Conservation (phyloP, 306 rosid species). For the Acacia crassicarpa region DNA sequence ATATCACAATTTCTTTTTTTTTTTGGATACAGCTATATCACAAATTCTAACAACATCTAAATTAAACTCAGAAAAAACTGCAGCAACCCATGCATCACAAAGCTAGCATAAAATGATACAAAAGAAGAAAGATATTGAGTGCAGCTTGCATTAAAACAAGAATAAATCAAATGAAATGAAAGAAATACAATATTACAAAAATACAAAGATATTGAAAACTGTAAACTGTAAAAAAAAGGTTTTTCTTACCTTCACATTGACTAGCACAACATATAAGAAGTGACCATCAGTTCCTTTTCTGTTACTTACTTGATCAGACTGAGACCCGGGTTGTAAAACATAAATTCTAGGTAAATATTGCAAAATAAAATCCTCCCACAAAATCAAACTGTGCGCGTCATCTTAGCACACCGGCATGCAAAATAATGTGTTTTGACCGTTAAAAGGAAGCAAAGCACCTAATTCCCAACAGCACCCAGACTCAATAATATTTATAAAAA, state of each 20-base stretch:
- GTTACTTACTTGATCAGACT: neutral
- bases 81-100: too few relatives aligned
- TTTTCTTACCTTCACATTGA: neutral
- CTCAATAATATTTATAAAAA: neutral
- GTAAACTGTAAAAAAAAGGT: neutral
- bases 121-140: too few relatives aligned
- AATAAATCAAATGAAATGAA: too few relatives aligned
- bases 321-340: neutral
- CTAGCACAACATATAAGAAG: neutral
- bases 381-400: neutral
- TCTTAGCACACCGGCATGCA: neutral
- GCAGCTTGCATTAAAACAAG: too few relatives aligned
- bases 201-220: too few relatives aligned
- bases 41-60: too few relatives aligned
- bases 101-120: too few relatives aligned
- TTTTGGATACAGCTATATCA: too few relatives aligned
- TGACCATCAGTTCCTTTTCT: conserved; percentile 4
- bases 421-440: neutral
- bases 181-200: too few relatives aligned
- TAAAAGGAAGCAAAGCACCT: too few relatives aligned
- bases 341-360: neutral
- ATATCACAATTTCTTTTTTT: too few relatives aligned
- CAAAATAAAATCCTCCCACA: neutral
- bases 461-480: neutral
- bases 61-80: too few relatives aligned